phyloP scores from a whole-genome alignment of 2,329 filamentous ascomycete genomes.

The Nothomitra cinnamomea region DNA sequence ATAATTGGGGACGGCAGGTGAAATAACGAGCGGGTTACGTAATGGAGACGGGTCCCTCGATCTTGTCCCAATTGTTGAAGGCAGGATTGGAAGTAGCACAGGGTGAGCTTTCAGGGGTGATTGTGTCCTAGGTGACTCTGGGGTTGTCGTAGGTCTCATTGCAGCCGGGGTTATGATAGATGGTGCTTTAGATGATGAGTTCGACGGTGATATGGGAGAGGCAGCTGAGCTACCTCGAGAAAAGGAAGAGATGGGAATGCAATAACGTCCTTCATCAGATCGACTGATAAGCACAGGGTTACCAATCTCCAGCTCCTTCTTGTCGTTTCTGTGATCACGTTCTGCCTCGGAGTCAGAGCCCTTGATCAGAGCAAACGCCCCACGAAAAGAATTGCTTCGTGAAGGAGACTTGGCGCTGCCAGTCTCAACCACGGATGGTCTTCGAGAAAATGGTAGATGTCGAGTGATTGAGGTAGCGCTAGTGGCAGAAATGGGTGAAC shows the following conservation, averaged over 20 bases:
- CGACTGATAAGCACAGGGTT: constrained; percentile 1
- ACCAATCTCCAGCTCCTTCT: not conserved
- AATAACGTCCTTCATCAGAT: not conserved
- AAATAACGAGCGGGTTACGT: not conserved
- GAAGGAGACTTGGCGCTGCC: not conserved
- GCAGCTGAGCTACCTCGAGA: not conserved
- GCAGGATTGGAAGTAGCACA: not conserved
- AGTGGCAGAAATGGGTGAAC: constrained; percentile 14
- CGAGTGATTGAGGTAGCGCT: constrained; percentile 16
- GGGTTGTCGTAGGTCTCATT: not conserved
- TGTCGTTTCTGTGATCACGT: not conserved
- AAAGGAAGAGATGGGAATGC: constrained; percentile 1
- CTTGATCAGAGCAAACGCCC: not conserved
- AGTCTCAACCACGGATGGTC: not conserved
- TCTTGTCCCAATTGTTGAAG: not conserved
- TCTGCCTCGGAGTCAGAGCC: not conserved
- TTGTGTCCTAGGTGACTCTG: not conserved
- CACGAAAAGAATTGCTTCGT: not conserved
- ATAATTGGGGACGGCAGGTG: no score
- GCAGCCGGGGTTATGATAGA: not conserved
- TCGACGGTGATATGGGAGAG: not conserved
- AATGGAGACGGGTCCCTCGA: not conserved
- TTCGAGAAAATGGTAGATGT: not conserved
- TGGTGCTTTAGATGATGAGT: not conserved
- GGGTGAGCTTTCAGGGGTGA: not conserved